Evolutionary conservation across 306 rosid genomes (phyloP).

Genomic region (Cucurbita ficifolia): DNA sequence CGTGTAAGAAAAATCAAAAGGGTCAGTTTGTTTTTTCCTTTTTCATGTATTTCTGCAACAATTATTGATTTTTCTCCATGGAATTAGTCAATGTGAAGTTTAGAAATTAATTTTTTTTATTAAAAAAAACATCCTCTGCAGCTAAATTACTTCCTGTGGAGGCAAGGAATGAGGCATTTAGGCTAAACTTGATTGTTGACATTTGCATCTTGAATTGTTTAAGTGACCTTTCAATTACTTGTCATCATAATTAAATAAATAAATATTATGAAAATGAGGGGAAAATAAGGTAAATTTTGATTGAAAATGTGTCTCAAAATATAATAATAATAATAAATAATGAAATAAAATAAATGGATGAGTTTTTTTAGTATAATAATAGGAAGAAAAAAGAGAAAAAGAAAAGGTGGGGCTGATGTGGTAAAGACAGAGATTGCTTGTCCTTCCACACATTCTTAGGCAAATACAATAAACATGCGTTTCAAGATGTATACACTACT

Average conservation of each 20-base stretch:
- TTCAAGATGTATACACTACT: too few species aligned
- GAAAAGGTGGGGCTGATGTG: slow-evolving; percentile 26
- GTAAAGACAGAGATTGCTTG: slow-evolving; percentile 66
- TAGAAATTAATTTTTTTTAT: neutral
- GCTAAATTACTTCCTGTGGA: slow-evolving; percentile 1
- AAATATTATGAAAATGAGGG: neutral
- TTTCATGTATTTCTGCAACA: neutral
- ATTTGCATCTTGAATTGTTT: neutral
- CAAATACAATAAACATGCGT: slow-evolving; percentile 16
- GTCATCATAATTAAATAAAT: neutral
- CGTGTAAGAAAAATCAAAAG: neutral
- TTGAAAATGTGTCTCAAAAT: neutral
- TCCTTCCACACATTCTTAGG: slow-evolving; percentile 24
- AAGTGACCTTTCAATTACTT: neutral
- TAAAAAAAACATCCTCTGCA: neutral
- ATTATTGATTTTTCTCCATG: neutral
- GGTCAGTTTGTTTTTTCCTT: neutral
- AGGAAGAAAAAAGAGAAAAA: slow-evolving; percentile 12
- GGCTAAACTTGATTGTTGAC: neutral
- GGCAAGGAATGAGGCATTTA: slow-evolving; percentile 4
- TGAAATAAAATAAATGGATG: neutral
- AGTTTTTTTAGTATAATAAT: neutral
- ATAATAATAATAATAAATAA: neutral
- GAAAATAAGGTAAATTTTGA: neutral
- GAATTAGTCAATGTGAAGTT: neutral